Evolutionary conservation across 495 filamentous ascomycete species (phyloP).

Genomic region (Parathielavia hyrcaniae): DNA sequence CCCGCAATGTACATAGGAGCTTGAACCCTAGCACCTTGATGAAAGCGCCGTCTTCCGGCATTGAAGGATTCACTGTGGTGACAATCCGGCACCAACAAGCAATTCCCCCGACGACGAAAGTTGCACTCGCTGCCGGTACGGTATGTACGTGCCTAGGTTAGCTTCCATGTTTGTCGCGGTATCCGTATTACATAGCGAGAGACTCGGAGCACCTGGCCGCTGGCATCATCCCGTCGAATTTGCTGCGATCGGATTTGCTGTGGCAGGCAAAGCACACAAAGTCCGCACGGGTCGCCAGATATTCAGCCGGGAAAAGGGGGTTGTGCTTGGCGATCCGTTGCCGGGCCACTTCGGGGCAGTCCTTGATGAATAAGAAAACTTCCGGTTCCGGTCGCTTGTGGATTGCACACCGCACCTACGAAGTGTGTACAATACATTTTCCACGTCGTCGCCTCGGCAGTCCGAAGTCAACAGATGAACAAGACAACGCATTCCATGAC

Average conservation of each 20-base stretch:
- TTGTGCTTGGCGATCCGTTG: slow-evolving; percentile 22
- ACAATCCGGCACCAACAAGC: too few relatives aligned
- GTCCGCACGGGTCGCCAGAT: neutral
- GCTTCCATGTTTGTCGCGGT: too few relatives aligned
- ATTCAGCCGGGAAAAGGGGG: neutral
- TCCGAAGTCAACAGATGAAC: too few relatives aligned
- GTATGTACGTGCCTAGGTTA: too few relatives aligned
- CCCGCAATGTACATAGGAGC: slow-evolving; percentile 9
- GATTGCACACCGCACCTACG: neutral
- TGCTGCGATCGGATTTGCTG: neutral
- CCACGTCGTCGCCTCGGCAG: neutral
- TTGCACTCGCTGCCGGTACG: too few relatives aligned
- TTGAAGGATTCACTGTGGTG: neutral
- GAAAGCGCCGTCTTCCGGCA: neutral
- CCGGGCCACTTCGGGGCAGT: neutral
- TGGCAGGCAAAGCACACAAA: neutral
- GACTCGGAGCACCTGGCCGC: too few relatives aligned
- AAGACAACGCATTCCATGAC: too few relatives aligned
- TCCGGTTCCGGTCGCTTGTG: neutral
- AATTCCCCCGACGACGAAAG: too few relatives aligned
- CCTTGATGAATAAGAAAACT: neutral
- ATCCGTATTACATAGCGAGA: too few relatives aligned
- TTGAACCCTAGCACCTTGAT: neutral
- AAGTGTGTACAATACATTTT: neutral
- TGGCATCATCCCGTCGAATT: too few relatives aligned